Evolutionary conservation across 441 rosid genomes (phyloP), one percentile per base, ranked within the genome.

Genomic region (Adansonia madagascariensis): DNA sequence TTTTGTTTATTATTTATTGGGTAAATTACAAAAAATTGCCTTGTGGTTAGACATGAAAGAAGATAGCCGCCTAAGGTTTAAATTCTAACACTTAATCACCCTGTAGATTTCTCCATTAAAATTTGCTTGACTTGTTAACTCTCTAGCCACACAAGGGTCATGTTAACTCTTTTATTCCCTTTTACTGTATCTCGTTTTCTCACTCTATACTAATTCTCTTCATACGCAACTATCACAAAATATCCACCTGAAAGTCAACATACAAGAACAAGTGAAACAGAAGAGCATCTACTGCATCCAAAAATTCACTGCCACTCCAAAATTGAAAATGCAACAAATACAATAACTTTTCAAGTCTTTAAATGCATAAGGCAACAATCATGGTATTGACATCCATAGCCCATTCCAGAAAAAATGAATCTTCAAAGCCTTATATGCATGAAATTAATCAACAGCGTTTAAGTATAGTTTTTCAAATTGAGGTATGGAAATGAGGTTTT

Each of bases 1-100:
- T 72, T n/a, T 47, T 22, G 75, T 53, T 62, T 31, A 12, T 60
- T 62, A 62, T 6, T 62, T 62, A 27, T 62, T 62, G 18, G 67
- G 67, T 62, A 62, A 62, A 62, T 62, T 62, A 12, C 43, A 62
- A 62, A 22, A 61, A 27, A 22, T 11, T 24, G n/a, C 44, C 67
- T 14, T 31, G 67, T 44, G 49, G 44, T 62, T 61, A 20, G 43
- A 31, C 67, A 31, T 12, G 43, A 1, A 62, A 62, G 14, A 24
- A 12, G 39, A 5, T 62, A 12, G 9, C 44, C 3, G 17, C 9
- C 18, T 27, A 62, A 31, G 44, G 8, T 62, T 62, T 62, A 31
- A 62, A 12, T 62, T 27, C 18, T 31, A 60, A 22, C 2, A 2
- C 64, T 60, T 60, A 4, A 22, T 15, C 39, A 10, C 6, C n/a